These are phyloP conservation scores for Beauveria sp. DNA, from an alignment of 2,329 filamentous ascomycete genomes.

Conservation along the genomic window DNA sequence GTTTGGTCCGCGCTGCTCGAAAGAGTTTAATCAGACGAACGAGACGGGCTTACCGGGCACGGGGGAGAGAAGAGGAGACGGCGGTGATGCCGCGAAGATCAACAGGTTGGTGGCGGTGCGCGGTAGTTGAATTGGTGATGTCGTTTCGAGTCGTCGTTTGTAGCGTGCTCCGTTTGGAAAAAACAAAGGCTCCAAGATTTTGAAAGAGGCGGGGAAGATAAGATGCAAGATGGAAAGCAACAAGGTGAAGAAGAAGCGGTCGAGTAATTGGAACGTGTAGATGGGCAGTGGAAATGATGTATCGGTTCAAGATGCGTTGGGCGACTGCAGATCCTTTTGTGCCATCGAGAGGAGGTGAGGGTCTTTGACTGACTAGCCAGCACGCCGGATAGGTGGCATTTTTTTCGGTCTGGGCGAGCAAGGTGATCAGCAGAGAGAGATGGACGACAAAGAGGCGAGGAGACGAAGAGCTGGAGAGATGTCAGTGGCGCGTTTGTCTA, in stretches of 20 bases:
- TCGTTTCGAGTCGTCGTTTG: not conserved
- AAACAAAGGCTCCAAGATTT: not conserved
- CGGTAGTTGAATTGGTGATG: not conserved
- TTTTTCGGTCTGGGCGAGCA: not conserved
- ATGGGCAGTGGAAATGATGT: not conserved
- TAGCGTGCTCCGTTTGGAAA: not conserved
- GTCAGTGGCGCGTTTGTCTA: not conserved
- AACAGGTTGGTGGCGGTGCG: not conserved
- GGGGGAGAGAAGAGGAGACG: not conserved
- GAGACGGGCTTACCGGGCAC: not conserved
- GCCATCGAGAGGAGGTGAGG: not conserved
- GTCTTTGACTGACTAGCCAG: not conserved
- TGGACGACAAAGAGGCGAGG: not conserved
- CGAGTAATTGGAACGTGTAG: not conserved
- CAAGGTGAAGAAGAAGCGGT: not conserved
- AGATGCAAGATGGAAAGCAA: not conserved
- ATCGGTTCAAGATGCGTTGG: conserved; percentile 1
- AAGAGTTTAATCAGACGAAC: not conserved
- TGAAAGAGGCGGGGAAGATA: not conserved
- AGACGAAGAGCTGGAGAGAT: not conserved
- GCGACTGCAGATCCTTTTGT: conserved; percentile 1
- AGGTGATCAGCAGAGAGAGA: not conserved
- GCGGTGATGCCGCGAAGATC: not conserved
- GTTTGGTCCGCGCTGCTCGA: not conserved
- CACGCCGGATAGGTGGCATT: not conserved